These are phyloP conservation scores for Leccinum pachyderme DNA, from an alignment of 1,284 basidiomycete species.

Conservation along the genomic window DNA sequence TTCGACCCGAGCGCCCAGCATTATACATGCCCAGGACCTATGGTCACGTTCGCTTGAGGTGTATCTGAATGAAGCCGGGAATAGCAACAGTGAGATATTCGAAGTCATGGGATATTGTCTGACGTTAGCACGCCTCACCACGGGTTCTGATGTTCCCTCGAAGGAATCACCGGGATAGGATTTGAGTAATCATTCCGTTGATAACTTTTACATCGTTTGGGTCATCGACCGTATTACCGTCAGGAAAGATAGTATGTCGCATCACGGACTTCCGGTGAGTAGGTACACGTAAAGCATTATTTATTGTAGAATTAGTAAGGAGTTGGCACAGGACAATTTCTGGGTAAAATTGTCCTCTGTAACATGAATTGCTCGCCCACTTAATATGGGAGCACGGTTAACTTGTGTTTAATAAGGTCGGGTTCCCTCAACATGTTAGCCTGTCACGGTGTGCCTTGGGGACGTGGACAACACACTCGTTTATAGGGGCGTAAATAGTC, in stretches of 20 bases:
- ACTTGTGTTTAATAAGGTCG: slow-evolving; percentile 13
- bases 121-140: slow-evolving; percentile 1
- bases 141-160: background rate
- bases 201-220: background rate
- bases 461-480: background rate
- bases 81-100: slow-evolving; percentile 17
- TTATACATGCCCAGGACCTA: background rate
- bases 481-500: background rate
- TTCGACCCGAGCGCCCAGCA: slow-evolving; percentile 5
- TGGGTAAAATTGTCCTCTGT: slow-evolving; percentile 51
- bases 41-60: slow-evolving; percentile 17
- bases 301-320: slow-evolving; percentile 44
- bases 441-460: slow-evolving; percentile 47
- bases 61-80: slow-evolving; percentile 2
- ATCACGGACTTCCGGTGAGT: slow-evolving; percentile 65
- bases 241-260: slow-evolving; percentile 58
- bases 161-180: background rate
- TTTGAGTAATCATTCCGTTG: background rate
- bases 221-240: slow-evolving; percentile 37
- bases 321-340: slow-evolving; percentile 37
- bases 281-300: slow-evolving; percentile 81
- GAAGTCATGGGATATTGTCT: slow-evolving; percentile 19
- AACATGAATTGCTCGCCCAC: slow-evolving; percentile 52
- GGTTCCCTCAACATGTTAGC: slow-evolving; percentile 34
- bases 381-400: slow-evolving; percentile 37